Evolutionary conservation across 1,284 basidiomycete genomes (phyloP).

Genomic region (Ustilago hordei): DNA sequence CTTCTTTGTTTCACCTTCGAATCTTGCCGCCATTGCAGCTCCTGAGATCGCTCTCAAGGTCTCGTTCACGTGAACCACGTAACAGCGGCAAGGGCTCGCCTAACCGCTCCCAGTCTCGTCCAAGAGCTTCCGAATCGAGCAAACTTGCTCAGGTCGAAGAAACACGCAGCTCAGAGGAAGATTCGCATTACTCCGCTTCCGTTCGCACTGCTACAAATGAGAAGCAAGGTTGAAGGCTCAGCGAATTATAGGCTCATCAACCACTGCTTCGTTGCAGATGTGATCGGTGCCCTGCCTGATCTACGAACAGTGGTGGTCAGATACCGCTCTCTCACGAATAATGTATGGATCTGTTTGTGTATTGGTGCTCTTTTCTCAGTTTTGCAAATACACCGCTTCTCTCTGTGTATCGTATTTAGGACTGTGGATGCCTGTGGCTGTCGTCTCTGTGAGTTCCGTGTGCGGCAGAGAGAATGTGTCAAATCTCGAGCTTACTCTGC

Average conservation of each 20-base stretch:
- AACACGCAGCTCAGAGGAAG: conserved; percentile 45
- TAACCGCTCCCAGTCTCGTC: conserved; percentile 38
- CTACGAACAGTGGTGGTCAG: background rate
- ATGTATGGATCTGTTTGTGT: background rate
- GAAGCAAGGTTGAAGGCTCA: background rate
- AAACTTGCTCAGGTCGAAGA: conserved; percentile 60
- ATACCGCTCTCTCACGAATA: background rate
- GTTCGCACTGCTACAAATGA: conserved; percentile 10
- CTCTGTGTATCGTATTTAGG: background rate
- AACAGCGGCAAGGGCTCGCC: conserved; percentile 46
- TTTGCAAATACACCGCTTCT: conserved; percentile 1
- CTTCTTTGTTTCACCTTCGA: background rate
- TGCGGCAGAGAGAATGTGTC: background rate
- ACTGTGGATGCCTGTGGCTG: background rate
- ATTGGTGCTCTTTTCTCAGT: background rate
- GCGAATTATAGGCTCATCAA: background rate
- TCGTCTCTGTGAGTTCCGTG: background rate
- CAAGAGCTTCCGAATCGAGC: conserved; percentile 42
- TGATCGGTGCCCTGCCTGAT: background rate
- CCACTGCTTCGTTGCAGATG: background rate
- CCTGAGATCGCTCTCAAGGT: conserved; percentile 60
- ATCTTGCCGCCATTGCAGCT: conserved; percentile 20
- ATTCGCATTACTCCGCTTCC: conserved; percentile 19
- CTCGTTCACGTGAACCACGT: conserved; percentile 64
- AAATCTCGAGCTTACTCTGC: background rate